Base-by-base conservation (phyloP, 148 eudicot genomes). In the Silene uniflora region DNA sequence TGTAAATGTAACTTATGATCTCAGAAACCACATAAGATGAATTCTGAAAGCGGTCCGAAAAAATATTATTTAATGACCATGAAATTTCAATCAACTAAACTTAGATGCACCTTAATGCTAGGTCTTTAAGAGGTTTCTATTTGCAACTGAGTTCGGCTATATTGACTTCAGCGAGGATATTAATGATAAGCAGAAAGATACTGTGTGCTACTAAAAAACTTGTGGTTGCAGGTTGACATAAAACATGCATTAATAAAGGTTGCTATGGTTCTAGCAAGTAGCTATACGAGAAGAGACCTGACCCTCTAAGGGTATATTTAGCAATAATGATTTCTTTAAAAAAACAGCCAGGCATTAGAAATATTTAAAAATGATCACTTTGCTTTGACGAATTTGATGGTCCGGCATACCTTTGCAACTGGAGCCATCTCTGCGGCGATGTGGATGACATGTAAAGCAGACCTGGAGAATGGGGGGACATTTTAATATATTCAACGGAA, bases 381-480 rank as follows among this genome's bases (percentile, higher is more conserved):
- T 29, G 72, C 49, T 13, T 52, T 32, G 49, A 68, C 52, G n/a
- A 27, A 52, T 46, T 55, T 39, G 73, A 27, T 18, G 39, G 62
- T 70, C 39, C 14, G 25, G 46, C 77, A 76, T 85, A 95, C 98
- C 98, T 95, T 95, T 52, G 98, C 98, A 78, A 90, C 97, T 70
- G 98, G 97, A 76, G 96, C 98, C 96, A 95, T 90, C 86, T 95
- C 98, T 13, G 97, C 98, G 62, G 97, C 98, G 71, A 95, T 88
- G 80, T 95, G 98, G 81, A 95, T 83, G 70, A 92, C 81, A 86
- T 95, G 92, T 74, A 95, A 82, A 66, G 89, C 90, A 77, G 91
- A 78, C 84, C 97, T 95, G 89, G 44, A 21, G 73, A 10, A 79
- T 69, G 67, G 82, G 35, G 83, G 56, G 75, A 77, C 74, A 9